Base-by-base conservation (phyloP, 352 stramenopile species). In the Pythium guiyangense region DNA sequence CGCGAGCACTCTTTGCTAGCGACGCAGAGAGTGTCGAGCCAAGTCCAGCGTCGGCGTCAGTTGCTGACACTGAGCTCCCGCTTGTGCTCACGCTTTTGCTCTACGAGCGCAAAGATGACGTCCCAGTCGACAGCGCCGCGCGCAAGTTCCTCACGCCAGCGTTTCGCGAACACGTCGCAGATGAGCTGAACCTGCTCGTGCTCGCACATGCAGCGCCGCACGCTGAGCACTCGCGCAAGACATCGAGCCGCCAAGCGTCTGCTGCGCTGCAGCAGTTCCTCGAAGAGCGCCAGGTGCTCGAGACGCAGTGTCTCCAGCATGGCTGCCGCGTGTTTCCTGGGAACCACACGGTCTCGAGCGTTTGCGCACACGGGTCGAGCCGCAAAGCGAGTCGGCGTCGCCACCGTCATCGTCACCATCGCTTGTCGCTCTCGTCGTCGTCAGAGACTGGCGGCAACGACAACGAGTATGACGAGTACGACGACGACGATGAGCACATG, bases 121-220 rank as follows among this genome's bases (percentile, higher is more conserved):
- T 82, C 26, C 73, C 73, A 1, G 14, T 34, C 15, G 40, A 62
- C 18, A 74, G 57, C 49, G 56, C 46, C 2, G 69, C 69, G 27
- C 59, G 26, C 1, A 70, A 62, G 42, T 80, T 80, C 52, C 50
- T 84, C 40, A 70, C 59, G 9, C 29, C 47, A 1, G 53, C 54
- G 6, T 84, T 84, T 39, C 74, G 74, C 2, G 71, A 79, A 15
- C 61, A 66, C 6, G 74, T 84, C 25, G 69, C 70, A 4, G 74
- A 79, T 18, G 46, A 77, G 31, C 40, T 83, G 1, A 79, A 79
- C 17, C 63, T 73, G n/a, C 22, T 79, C 25, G 17, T 82, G 45
- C 22, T 44, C 61, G 26, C 35, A 15, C 37, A 29, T 29, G 12
- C 46, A 39, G 15, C 14, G 4, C 6, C 31, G 31, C 11, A 17